Evolutionary conservation across 805 yeast genomes (phyloP), one percentile per base, ranked within the genome.

Genomic region (Wickerhamiella spandovensis): DNA sequence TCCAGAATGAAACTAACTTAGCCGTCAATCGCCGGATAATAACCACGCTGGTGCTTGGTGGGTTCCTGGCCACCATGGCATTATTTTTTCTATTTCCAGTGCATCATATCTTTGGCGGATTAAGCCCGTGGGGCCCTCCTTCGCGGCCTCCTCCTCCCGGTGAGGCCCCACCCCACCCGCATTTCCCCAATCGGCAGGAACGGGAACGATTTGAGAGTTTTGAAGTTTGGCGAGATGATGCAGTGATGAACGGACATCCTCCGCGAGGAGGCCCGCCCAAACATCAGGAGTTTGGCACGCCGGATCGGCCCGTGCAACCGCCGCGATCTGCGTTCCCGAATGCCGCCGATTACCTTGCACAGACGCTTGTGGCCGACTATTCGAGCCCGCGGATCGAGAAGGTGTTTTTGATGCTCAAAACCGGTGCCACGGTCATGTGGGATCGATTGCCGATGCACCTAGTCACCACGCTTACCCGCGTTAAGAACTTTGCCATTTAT

Each of bases 381-480:
- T 13, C 38, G 5, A 24, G 45, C 17, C 22, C 43, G 9, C 20
- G 8, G 2, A 21, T 53, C 3, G 54, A 59, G 23, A 50, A 56
- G 6, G 53, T 64, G 3, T 65, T 63, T 48, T 51, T 63, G n/a
- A 61, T 69, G 67, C 55, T 68, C 43, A 67, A 68, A 47, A 65
- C 70, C 1, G 69, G 71, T n/a, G 63, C 64, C 15, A 59, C 64
- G 3, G 65, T 61, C 2, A 55, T 63, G 53, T 68, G 69, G 70
- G 54, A 63, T 20, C 61, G 70, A 20, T 47, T 68, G 46, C 72
- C 72, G 6, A 53, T 65, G 17, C 72, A 68, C 49, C 42, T 67
- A n/a, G 50, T 54, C 21, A 66, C 71, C 8, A 66, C 70, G 1
- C 53, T 67, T 21, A 63, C 66, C 17, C 56, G 63, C 20, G 57